These are phyloP conservation scores for Durusdinium trenchii DNA, from an alignment of 73 alveolate species.

Conservation along the genomic window DNA sequence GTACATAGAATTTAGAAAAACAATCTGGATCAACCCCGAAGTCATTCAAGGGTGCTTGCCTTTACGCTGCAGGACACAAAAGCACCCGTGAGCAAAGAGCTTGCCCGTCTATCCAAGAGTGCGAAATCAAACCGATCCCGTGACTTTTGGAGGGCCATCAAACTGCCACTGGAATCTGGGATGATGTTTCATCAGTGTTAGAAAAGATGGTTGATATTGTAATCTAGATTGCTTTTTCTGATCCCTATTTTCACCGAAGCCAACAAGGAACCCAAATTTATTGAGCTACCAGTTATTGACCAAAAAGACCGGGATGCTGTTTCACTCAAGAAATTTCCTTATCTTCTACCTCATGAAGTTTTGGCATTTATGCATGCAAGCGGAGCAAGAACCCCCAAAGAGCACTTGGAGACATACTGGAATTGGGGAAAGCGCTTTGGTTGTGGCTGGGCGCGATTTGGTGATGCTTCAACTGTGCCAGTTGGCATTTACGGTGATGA, in stretches of 20 bases:
- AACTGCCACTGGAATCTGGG: slow-evolving; percentile 45
- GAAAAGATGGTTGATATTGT: neutral
- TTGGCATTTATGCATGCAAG: neutral
- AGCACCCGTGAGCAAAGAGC: neutral
- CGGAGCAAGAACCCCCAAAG: neutral
- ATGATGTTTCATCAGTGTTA: neutral
- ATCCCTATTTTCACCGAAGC: neutral
- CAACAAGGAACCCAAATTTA: slow-evolving; percentile 16
- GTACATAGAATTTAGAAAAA: neutral
- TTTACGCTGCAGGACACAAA: neutral
- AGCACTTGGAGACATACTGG: slow-evolving; percentile 19
- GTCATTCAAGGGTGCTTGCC: neutral
- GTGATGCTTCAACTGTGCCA: neutral
- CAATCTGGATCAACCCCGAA: neutral
- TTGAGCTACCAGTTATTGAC: neutral
- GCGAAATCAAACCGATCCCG: neutral
- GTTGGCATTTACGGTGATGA: slow-evolving; percentile 55
- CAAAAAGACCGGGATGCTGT: neutral
- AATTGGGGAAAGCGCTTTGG: neutral
- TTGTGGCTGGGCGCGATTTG: slow-evolving; percentile 33
- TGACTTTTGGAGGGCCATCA: slow-evolving; percentile 22
- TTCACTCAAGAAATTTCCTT: neutral
- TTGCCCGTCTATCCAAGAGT: neutral
- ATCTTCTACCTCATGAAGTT: slow-evolving; percentile 8
- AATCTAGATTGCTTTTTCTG: neutral